These are phyloP conservation scores for Capillidium heterosporum DNA, from an alignment of 371 early-diverging fungal species.

Conservation along the genomic window DNA sequence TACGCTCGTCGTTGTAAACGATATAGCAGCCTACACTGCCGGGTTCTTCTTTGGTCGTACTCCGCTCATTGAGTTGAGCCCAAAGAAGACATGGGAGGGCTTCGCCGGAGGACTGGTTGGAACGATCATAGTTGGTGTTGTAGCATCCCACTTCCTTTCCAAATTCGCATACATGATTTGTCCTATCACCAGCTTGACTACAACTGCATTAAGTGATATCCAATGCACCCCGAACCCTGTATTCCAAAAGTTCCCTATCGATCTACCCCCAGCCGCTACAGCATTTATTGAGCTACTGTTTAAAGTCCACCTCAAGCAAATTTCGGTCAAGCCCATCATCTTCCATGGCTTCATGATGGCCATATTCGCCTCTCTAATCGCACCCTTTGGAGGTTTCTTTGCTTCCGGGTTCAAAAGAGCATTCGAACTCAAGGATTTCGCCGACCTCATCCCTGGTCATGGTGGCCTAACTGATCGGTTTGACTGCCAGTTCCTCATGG, in stretches of 20 bases:
- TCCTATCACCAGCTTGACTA: slow-evolving; percentile 49
- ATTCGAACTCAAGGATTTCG: slow-evolving; percentile 97
- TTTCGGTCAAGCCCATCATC: slow-evolving; percentile 65
- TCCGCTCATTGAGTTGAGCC: slow-evolving; percentile 85
- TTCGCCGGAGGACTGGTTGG: slow-evolving; percentile 87
- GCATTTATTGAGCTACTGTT: background rate
- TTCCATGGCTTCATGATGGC: slow-evolving; percentile 80
- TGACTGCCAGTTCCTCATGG: slow-evolving; percentile 98
- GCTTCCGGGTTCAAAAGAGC: slow-evolving; percentile 97
- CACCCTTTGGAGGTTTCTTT: slow-evolving; percentile 99
- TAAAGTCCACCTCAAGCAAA: background rate
- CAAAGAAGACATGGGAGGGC: slow-evolving; percentile 99
- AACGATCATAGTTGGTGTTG: slow-evolving; percentile 71
- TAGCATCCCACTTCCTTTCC: slow-evolving; percentile 22
- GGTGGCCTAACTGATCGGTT: slow-evolving; percentile 98
- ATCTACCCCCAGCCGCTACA: background rate
- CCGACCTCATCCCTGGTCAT: slow-evolving; percentile 93
- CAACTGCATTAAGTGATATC: slow-evolving; percentile 25
- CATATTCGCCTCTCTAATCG: slow-evolving; percentile 89
- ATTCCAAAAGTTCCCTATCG: slow-evolving; percentile 29
- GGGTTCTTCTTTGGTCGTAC: slow-evolving; percentile 90
- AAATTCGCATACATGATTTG: slow-evolving; percentile 71
- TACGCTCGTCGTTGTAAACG: slow-evolving; percentile 91
- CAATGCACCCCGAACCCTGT: slow-evolving; percentile 47
- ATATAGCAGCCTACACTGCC: slow-evolving; percentile 93